Evolutionary conservation across 2,329 filamentous ascomycete genomes (phyloP), one percentile per base, ranked within the genome.

Genomic region (Alternaria arbusti): DNA sequence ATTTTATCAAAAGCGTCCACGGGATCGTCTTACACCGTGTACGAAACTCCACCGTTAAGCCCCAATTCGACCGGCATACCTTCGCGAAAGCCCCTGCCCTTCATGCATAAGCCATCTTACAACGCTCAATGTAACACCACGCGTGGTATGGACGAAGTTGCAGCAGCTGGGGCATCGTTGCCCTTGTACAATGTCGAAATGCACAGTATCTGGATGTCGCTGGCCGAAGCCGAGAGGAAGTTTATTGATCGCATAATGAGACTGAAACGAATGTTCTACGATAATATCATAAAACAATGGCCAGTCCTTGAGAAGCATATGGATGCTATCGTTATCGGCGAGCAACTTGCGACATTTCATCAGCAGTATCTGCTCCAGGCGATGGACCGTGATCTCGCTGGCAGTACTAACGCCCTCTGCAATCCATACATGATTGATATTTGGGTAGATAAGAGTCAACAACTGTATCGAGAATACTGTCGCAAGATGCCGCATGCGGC

Each of bases 251-350:
- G 67, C 13, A 67, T 77, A 63, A 63, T 54, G 2, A 72, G 65
- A 25, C 69, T 78, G 17, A 68, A 67, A 12, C 70, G 65, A 8
- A 67, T 69, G 59, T 77, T 78, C 57, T 73, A 75, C 55, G 65
- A 74, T 23, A 70, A 71, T 12, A 49, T 77, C 13, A 50, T 70
- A 28, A 63, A 56, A 12, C 63, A 75, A 59, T 78, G 74, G 74
- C 75, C 76, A 8, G 36, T 66, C 13, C 59, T 76, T 4, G 70
- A 71, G 44, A 67, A 70, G 13, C 71, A 75, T 51, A 44, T 78
- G 5, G 66, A 66, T 17, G 69, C 70, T 0, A 68, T 77, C 7
- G 13, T 68, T 13, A 43, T 73, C 2, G 60, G 65, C 15, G 67
- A 71, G 26, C 65, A 70, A 36, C 61, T 78, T 12, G 63, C 66